A percentile compares a stretch with the other conserved stretches of the same genome.
Conservation (phyloP, 257 asterid species). For the Plantago major region DNA sequence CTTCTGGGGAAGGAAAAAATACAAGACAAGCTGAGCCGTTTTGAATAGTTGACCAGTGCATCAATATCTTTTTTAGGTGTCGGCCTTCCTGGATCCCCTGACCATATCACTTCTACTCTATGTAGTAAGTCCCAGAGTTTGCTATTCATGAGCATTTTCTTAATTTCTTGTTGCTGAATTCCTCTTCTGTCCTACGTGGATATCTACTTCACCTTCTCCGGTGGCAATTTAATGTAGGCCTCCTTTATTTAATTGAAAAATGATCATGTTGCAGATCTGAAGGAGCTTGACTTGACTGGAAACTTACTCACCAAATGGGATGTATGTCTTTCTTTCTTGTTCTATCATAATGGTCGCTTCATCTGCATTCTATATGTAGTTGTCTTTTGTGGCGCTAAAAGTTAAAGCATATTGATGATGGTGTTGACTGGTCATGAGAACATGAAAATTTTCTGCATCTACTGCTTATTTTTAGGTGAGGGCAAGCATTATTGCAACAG, state of each 20-base stretch:
- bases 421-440: slow-evolving; percentile 6
- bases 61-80: slow-evolving; percentile 77
- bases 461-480: too few relatives aligned
- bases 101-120: slow-evolving; percentile 42
- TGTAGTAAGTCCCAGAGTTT: slow-evolving; percentile 54
- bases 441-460: neutral
- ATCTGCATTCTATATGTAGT: slow-evolving; percentile 1
- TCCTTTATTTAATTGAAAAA: slow-evolving; percentile 19
- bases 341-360: slow-evolving; percentile 8
- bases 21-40: slow-evolving; percentile 72
- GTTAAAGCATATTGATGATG: slow-evolving; percentile 11
- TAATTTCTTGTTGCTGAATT: slow-evolving; percentile 4
- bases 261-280: slow-evolving; percentile 53
- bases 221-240: neutral
- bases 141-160: neutral
- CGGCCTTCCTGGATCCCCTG: slow-evolving; percentile 53
- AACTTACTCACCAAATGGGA: slow-evolving; percentile 75
- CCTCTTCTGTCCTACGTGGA: neutral
- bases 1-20: slow-evolving; percentile 78
- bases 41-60: slow-evolving; percentile 78
- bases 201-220: slow-evolving; percentile 8
- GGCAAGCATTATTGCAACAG: too few relatives aligned
- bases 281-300: slow-evolving; percentile 96
- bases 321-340: slow-evolving; percentile 45
- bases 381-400: neutral